Base-by-base conservation (phyloP, 176 grass and related monocot genomes). In the Juncus effusus region DNA sequence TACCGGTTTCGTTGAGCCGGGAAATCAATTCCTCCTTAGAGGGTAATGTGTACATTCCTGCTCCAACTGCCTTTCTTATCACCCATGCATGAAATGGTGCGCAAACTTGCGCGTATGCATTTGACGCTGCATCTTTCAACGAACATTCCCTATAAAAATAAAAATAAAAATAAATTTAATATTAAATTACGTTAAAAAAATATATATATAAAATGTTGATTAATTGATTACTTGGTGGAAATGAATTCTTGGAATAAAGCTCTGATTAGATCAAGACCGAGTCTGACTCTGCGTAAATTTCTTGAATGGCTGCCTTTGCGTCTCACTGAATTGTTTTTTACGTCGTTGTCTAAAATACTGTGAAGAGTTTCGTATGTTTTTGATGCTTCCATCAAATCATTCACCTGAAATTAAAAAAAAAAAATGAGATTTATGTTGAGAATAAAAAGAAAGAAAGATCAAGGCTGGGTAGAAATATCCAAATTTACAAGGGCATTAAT, bases 231-330 rank as follows among this genome's bases (percentile, higher is more conserved):
- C 94, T 86, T 75, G 13, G 85, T 77, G 44, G 57, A 64, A 54
- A 93, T 82, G 75, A 93, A 89, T 6, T 86, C 67, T 62, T 99
- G 88, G 54, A 99, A 99, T 64, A 99, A 74, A 3, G 64, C 85
- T 80, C 77, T 87, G 80, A 99, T 89, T 67, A 99, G 94, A 61
- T 84, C 88, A 36, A 99, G 94, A 54, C 94, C 94, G 6, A 99
- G 88, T 3, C 94, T 80, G 61, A 99, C 88, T 41, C 94, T 83
- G 59, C 94, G 88, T 42, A 99, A 76, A 79, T 89, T 99, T 56
- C 94, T 82, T 19, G 94, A 93, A 65, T 93, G 94, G 83, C 94
- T 99, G 42, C 94, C 94, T 80, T 92, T 86, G 65, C 86, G 87
- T 77, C 85, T 83, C n/a, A 99, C 85, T 6, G 49, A 72, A 58